Conservation (phyloP, 192 early-diverging fungal genomes). For the Gonapodya sp. region DNA sequence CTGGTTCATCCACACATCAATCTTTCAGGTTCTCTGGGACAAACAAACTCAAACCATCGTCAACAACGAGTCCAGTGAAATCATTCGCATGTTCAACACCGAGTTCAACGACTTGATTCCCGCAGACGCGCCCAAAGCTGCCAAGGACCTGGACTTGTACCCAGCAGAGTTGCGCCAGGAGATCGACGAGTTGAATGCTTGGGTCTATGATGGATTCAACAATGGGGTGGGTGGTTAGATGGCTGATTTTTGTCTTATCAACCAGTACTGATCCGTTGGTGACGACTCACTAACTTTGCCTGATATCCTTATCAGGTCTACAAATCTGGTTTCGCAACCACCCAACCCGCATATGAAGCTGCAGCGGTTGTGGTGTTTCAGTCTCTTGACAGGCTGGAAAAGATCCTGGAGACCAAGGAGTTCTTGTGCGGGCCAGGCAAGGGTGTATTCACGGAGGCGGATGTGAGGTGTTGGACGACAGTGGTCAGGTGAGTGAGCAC, state of each 20-base stretch:
- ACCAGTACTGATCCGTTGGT: too few species aligned
- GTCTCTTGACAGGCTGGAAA: slow-evolving; percentile 75
- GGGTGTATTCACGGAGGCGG: slow-evolving; percentile 79
- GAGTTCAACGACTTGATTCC: slow-evolving; percentile 69
- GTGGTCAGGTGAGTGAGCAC: slow-evolving; percentile 52
- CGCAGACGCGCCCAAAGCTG: slow-evolving; percentile 31
- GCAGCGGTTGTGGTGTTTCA: slow-evolving; percentile 63
- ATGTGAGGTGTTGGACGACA: slow-evolving; percentile 89
- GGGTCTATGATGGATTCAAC: slow-evolving; percentile 91
- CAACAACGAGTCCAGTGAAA: slow-evolving; percentile 95
- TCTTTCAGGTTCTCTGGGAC: slow-evolving; percentile 64
- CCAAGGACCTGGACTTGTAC: slow-evolving; percentile 63
- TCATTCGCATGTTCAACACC: slow-evolving; percentile 89
- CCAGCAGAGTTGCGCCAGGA: slow-evolving; percentile 59
- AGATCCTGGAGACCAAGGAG: slow-evolving; percentile 54
- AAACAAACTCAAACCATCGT: slow-evolving; percentile 80
- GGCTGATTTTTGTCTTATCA: too few species aligned
- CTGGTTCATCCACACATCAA: not conserved
- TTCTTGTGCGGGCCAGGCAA: slow-evolving; percentile 55
- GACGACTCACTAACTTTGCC: too few species aligned
- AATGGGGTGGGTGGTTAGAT: slow-evolving; percentile 53
- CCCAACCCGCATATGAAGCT: slow-evolving; percentile 74
- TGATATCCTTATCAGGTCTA: slow-evolving; percentile 35
- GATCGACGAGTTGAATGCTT: slow-evolving; percentile 82
- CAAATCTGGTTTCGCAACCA: slow-evolving; percentile 84